A percentile compares a stretch with the other conserved stretches of the same genome.
phyloP scores from a whole-genome alignment of 331 rosid species.

The Acacia pycnantha region DNA sequence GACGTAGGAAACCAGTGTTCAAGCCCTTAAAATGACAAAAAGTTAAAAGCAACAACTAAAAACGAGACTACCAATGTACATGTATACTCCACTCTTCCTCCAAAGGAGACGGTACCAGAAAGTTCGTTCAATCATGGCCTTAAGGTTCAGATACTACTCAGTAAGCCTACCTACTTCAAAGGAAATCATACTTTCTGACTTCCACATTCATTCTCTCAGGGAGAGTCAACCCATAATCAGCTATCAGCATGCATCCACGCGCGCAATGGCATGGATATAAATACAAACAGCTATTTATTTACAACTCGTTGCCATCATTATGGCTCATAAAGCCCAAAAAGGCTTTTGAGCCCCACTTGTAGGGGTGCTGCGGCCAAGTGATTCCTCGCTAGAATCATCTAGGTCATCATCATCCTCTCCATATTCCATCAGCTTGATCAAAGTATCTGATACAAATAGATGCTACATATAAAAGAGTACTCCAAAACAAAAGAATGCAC shows the following conservation, averaged over 20 bases:
- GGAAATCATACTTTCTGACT: constrained; percentile 8
- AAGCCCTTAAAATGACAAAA: constrained; percentile 16
- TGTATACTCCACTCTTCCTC: constrained; percentile 15
- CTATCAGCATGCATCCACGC: constrained; percentile 17
- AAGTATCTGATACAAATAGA: constrained; percentile 61
- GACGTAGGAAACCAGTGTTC: not conserved
- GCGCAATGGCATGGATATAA: constrained; percentile 25
- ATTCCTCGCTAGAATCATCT: constrained; percentile 54
- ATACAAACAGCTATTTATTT: constrained; percentile 12
- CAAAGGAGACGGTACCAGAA: constrained; percentile 1
- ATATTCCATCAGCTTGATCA: constrained; percentile 91
- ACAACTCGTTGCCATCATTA: constrained; percentile 29
- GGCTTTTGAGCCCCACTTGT: constrained; percentile 60
- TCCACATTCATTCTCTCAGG: not conserved
- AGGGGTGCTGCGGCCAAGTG: constrained; percentile 30
- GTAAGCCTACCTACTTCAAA: constrained; percentile 28
- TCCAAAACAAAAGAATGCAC: constrained; percentile 6
- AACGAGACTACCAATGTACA: constrained; percentile 24
- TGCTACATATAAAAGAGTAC: not conserved
- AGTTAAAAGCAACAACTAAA: constrained; percentile 1
- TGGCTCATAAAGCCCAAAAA: constrained; percentile 77
- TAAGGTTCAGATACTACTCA: constrained; percentile 18
- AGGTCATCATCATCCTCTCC: constrained; percentile 91
- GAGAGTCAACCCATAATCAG: constrained; percentile 13
- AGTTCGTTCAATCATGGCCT: constrained; percentile 13